Conservation (phyloP, 768 basidiomycete genomes). For the Daedaleopsis nitida region DNA sequence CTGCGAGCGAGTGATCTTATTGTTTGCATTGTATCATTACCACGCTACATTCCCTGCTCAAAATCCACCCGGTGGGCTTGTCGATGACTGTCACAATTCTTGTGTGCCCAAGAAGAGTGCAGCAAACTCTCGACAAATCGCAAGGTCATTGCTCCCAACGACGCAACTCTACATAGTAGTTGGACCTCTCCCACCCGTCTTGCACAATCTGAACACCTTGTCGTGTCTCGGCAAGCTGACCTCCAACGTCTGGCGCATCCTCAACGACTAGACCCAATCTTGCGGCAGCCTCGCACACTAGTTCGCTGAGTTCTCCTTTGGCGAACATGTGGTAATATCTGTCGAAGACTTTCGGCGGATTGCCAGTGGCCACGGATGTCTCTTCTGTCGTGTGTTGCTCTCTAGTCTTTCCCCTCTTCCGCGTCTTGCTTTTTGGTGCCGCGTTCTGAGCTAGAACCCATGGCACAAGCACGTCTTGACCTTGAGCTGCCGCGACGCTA, state of each 20-base stretch:
- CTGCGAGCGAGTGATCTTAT: constrained; percentile 74
- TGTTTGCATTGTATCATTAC: constrained; percentile 33
- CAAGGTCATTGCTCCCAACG: constrained; percentile 50
- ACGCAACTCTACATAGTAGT: constrained; percentile 80
- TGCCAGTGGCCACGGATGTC: background rate
- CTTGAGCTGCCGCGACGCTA: constrained; percentile 31
- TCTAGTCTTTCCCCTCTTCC: background rate
- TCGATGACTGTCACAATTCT: background rate
- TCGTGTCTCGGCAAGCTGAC: background rate
- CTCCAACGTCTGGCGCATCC: constrained; percentile 13
- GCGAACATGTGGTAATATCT: constrained; percentile 98
- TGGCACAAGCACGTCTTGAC: constrained; percentile 87
- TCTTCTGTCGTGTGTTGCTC: background rate
- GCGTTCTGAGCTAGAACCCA: constrained; percentile 64
- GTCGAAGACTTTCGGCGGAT: constrained; percentile 57
- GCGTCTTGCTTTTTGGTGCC: constrained; percentile 24
- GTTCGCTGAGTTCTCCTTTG: constrained; percentile 67
- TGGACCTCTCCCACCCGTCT: constrained; percentile 86
- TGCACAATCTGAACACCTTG: constrained; percentile 68
- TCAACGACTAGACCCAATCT: constrained; percentile 59
- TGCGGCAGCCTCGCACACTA: constrained; percentile 65
- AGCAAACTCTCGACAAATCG: background rate
- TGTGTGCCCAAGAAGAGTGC: background rate
- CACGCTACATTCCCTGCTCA: constrained; percentile 19
- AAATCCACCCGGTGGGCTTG: constrained; percentile 13